Evolutionary conservation across 2,329 filamentous ascomycete species (phyloP), one percentile per base, ranked within the genome.

Genomic region (Mycosphaerella sp.): DNA sequence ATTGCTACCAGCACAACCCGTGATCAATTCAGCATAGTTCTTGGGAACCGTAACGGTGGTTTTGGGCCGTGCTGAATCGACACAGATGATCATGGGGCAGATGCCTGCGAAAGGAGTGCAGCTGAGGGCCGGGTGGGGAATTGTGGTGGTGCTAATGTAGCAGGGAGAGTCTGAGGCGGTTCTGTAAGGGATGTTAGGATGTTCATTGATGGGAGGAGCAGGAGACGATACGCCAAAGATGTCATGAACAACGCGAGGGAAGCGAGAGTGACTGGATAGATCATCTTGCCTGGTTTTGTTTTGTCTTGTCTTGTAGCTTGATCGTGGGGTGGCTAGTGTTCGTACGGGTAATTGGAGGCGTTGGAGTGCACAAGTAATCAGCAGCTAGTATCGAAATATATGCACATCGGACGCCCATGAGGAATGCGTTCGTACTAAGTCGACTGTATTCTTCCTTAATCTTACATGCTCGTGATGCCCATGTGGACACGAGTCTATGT

Each of bases 51-150:
- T 55, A 3, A 48, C 44, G 14, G 52, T 54, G 14, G 48, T 49
- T 35, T 41, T 52, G 2, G 49, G 52, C 16, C 35, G 34, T 3
- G 40, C 45, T 8, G 18, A 18, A 28, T 49, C 45, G 16, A 14
- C 49, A 41, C 52, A 54, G 27, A 52, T 35, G 13, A 55, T 49
- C 8, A 32, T 18, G n/a, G 52, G 49, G 25, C 52, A 55, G 2
- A 49, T 41, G 8, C 41, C 49, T 12, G 34, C 41, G 44, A 42
- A 52, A 6, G 49, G 52, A 34, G 44, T 44, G 40, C 52, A 54
- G 17, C 37, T 45, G 21, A 48, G 27, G 14, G 44, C 36, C 36
- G 49, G 52, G 17, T 54, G 30, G 5, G 50, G 39, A 4, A 48
- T 39, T 8, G 52, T 54, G 40, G 49, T 49, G 12, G 52, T 54